Evolutionary conservation across 176 grass and related monocot genomes (phyloP).

Genomic region (Triticum aestivum): IWGSC_CS_RefSeq_v2.1 NC_057808.1:268330105-268330604

Average conservation of each 20-base stretch:
- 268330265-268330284: neutral
- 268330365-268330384: neutral
- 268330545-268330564: neutral
- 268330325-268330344: neutral
- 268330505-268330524: neutral
- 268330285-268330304: neutral
- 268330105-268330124: neutral
- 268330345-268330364: neutral
- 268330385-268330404: neutral
- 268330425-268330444: neutral
- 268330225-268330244: neutral
- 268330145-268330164: neutral
- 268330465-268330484: neutral
- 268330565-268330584: neutral
- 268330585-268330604: neutral
- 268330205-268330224: neutral
- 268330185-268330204: too few relatives aligned
- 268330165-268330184: too few relatives aligned
- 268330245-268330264: neutral
- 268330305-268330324: neutral
- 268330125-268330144: neutral
- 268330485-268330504: neutral
- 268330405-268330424: neutral
- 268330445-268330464: neutral
- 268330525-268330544: neutral